phyloP scores from a whole-genome alignment of 2,329 filamentous ascomycete genomes.

The Pyrenophora graminea region DNA sequence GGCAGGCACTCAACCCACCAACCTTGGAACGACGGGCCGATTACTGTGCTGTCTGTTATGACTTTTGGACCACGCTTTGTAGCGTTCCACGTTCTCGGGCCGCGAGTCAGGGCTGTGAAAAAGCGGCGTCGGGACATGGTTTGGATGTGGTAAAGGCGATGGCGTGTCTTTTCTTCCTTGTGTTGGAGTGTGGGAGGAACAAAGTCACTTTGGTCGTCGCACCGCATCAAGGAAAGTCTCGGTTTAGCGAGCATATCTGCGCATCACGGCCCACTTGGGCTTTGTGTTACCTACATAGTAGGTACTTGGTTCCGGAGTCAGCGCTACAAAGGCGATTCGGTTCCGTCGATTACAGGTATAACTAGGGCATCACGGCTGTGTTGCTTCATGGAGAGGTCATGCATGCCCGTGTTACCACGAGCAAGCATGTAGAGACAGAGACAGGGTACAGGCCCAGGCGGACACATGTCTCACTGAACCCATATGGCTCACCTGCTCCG shows the following conservation, averaged over 20 bases:
- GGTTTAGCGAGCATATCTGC: constrained; percentile 2
- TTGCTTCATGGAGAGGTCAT: constrained; percentile 11
- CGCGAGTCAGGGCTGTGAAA: constrained; percentile 4
- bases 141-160: no score
- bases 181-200: neutral
- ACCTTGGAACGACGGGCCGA: constrained; percentile 23
- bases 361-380: constrained; percentile 5
- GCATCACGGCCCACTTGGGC: constrained; percentile 4
- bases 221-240: constrained; percentile 4
- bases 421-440: constrained; percentile 6
- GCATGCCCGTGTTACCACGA: constrained; percentile 10
- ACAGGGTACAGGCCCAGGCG: neutral
- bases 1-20: constrained; percentile 18
- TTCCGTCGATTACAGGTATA: constrained; percentile 4
- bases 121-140: neutral
- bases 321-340: constrained; percentile 5
- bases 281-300: neutral
- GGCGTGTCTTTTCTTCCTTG: neutral
- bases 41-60: constrained; percentile 9
- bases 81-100: constrained; percentile 14
- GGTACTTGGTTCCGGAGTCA: constrained; percentile 2
- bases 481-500: neutral
- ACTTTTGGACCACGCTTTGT: constrained; percentile 4
- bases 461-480: neutral
- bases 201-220: neutral